Conservation (phyloP, 148 eudicot species). For the Heliosperma pusillum region DNA sequence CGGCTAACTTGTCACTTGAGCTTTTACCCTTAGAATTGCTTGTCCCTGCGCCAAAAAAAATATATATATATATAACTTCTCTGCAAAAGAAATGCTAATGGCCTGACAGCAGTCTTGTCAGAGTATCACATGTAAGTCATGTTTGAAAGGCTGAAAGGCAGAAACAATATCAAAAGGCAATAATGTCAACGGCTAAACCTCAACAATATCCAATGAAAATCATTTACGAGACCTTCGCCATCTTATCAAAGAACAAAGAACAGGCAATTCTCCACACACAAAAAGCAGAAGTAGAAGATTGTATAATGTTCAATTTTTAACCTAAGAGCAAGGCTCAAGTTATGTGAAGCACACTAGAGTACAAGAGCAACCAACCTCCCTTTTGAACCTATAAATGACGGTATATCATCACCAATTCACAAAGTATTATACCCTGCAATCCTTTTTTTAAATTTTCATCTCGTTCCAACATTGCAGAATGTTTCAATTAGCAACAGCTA, state of each 20-base stretch:
- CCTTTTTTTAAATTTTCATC: neutral
- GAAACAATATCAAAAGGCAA: neutral
- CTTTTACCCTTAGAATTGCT: conserved; percentile 29
- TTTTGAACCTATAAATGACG: neutral
- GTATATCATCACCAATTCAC: neutral
- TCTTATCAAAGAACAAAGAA: neutral
- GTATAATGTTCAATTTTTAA: no score
- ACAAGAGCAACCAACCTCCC: neutral
- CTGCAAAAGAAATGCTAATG: conserved; percentile 5
- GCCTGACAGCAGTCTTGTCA: neutral
- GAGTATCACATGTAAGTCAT: neutral
- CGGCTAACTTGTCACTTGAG: conserved; percentile 23
- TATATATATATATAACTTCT: conserved; percentile 1
- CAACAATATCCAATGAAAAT: neutral
- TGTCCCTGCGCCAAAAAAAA: conserved; percentile 34
- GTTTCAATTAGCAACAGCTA: neutral
- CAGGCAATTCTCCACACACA: neutral
- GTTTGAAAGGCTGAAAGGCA: neutral
- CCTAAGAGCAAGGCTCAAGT: neutral
- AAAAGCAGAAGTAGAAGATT: neutral
- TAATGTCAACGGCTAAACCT: neutral
- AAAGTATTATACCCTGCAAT: neutral
- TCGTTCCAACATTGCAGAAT: neutral
- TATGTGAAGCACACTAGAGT: neutral
- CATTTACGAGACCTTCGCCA: neutral